A percentile compares a stretch with the other conserved stretches of the same genome.
Conservation (phyloP, 768 basidiomycete species). For the Lactarius hatsudake region DNA sequence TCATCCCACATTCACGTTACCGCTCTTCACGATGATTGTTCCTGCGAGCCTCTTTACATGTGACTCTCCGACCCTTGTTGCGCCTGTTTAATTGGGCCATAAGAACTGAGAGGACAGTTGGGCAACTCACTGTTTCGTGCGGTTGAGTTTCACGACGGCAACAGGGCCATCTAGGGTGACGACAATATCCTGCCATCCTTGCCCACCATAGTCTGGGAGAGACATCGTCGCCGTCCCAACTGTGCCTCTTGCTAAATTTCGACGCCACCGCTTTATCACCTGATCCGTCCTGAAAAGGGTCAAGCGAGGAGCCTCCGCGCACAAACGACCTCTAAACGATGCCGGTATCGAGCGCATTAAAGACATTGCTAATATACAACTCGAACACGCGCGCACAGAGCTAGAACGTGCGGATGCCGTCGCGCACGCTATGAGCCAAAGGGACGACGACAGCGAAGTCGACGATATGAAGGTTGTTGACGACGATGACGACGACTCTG, state of each 20-base stretch:
- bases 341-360: slow-evolving; percentile 87
- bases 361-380: slow-evolving; percentile 78
- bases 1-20: too few relatives aligned
- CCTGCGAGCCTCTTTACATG: too few relatives aligned
- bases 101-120: background rate
- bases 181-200: slow-evolving; percentile 43
- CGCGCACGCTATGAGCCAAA: slow-evolving; percentile 65
- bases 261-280: background rate
- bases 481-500: slow-evolving; percentile 46
- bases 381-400: slow-evolving; percentile 87
- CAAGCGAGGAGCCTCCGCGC: too few relatives aligned
- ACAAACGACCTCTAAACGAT: slow-evolving; percentile 86
- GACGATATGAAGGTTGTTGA: slow-evolving; percentile 46
- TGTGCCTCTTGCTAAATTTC: background rate
- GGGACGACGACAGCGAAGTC: slow-evolving; percentile 61
- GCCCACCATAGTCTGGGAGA: slow-evolving; percentile 20
- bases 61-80: too few relatives aligned
- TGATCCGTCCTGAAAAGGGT: background rate
- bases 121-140: slow-evolving; percentile 44
- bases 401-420: slow-evolving; percentile 79
- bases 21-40: too few relatives aligned
- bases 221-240: slow-evolving; percentile 12
- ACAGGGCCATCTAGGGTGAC: slow-evolving; percentile 45
- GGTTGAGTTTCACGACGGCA: slow-evolving; percentile 45
- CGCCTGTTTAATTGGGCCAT: slow-evolving; percentile 35